These are phyloP conservation scores for Omphalotus olearius DNA, from an alignment of 1,284 basidiomycete species.

Conservation along the genomic window DNA sequence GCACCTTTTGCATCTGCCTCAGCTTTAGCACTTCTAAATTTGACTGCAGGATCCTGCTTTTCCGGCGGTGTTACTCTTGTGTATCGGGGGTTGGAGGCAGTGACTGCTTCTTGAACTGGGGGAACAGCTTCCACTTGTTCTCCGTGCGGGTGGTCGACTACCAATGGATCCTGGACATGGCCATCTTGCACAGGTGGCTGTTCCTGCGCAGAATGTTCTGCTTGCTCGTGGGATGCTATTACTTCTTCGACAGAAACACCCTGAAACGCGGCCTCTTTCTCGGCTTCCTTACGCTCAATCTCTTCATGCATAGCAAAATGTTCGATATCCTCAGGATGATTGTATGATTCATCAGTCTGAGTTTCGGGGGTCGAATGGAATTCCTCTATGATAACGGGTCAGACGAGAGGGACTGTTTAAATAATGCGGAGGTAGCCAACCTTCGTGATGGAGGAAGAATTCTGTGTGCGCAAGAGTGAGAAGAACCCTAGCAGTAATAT, in stretches of 20 bases:
- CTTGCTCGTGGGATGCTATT: slow-evolving; percentile 43
- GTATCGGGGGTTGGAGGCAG: slow-evolving; percentile 41
- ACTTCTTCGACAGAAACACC: slow-evolving; percentile 75
- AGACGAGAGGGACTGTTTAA: neutral
- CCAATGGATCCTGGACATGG: slow-evolving; percentile 15
- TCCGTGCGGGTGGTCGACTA: slow-evolving; percentile 26
- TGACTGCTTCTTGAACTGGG: slow-evolving; percentile 20
- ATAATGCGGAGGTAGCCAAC: slow-evolving; percentile 31
- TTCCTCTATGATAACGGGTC: slow-evolving; percentile 49
- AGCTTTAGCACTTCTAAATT: slow-evolving; percentile 51
- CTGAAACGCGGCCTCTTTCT: slow-evolving; percentile 77
- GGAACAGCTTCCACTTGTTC: slow-evolving; percentile 26
- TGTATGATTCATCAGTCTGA: slow-evolving; percentile 93
- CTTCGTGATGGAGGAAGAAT: slow-evolving; percentile 93
- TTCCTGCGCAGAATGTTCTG: slow-evolving; percentile 24
- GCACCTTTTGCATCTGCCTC: slow-evolving; percentile 51
- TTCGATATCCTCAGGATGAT: slow-evolving; percentile 86
- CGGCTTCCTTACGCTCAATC: slow-evolving; percentile 86
- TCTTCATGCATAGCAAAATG: slow-evolving; percentile 86
- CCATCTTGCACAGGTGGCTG: slow-evolving; percentile 21
- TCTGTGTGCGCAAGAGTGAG: slow-evolving; percentile 29
- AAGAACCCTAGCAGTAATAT: slow-evolving; percentile 1
- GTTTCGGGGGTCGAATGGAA: slow-evolving; percentile 96
- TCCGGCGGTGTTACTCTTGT: slow-evolving; percentile 55
- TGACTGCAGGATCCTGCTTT: slow-evolving; percentile 59